These are phyloP conservation scores for Monosporozyma servazzii DNA, from an alignment of 805 yeast genomes.

Conservation along the genomic window DNA sequence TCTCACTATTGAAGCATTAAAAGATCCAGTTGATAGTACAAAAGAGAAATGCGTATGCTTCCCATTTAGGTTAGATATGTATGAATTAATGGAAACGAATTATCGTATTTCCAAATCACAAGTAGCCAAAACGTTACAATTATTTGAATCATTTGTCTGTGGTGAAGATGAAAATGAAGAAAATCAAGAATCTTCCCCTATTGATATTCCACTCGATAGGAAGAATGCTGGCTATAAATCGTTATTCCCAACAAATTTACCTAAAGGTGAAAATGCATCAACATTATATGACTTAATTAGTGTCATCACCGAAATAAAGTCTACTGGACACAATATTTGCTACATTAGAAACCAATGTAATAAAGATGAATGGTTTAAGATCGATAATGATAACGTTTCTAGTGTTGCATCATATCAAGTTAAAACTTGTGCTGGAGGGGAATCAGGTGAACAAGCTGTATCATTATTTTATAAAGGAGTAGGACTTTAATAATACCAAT, in stretches of 20 bases:
- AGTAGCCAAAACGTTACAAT: neutral
- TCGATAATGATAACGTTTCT: conserved; percentile 82
- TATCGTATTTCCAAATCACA: conserved; percentile 24
- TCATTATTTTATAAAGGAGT: conserved; percentile 76
- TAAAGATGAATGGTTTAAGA: conserved; percentile 83
- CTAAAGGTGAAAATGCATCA: conserved; percentile 69
- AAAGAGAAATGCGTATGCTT: conserved; percentile 87
- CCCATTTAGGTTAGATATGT: conserved; percentile 82
- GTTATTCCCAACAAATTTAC: conserved; percentile 36
- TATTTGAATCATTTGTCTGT: neutral
- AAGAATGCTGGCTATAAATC: neutral
- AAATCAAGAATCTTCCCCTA: neutral
- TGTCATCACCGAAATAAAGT: conserved; percentile 80
- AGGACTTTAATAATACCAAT: conserved; percentile 37
- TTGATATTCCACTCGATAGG: neutral
- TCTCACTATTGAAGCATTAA: conserved; percentile 74
- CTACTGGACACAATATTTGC: conserved; percentile 93
- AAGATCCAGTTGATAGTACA: conserved; percentile 55
- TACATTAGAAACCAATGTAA: conserved; percentile 64
- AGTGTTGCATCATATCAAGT: conserved; percentile 66
- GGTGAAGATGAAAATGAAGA: neutral
- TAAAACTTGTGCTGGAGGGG: conserved; percentile 86
- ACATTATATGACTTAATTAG: conserved; percentile 76
- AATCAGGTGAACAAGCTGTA: conserved; percentile 91
- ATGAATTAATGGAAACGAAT: conserved; percentile 72